phyloP scores from a whole-genome alignment of 176 grass and related monocot genomes.

The Leersia perrieri region DNA sequence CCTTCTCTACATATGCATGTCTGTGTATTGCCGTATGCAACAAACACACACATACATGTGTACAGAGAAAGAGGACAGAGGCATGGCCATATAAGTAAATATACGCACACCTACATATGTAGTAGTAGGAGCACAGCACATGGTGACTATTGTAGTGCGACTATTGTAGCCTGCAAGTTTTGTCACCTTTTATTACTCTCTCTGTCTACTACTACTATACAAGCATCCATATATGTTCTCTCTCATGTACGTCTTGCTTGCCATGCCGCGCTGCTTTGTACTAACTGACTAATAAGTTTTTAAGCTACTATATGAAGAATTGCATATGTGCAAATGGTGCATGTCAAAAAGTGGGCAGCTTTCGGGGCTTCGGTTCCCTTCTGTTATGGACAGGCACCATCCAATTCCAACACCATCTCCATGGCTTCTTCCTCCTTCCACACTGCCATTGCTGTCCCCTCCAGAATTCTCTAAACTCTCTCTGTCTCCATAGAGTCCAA shows the following conservation, averaged over 20 bases:
- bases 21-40: background rate
- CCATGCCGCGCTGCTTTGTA: background rate
- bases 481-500: background rate
- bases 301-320: background rate
- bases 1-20: conserved; percentile 6
- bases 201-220: background rate
- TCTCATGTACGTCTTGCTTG: background rate
- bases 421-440: background rate
- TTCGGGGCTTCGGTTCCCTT: conserved; percentile 28
- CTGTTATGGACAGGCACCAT: background rate
- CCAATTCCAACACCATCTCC: no score
- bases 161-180: conserved; percentile 10
- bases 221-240: background rate
- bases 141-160: background rate
- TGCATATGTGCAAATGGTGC: conserved; percentile 10
- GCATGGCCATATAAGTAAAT: conserved; percentile 31
- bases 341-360: background rate
- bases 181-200: conserved; percentile 10
- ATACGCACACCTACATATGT: conserved; percentile 29
- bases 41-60: background rate
- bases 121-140: background rate
- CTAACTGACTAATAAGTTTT: background rate
- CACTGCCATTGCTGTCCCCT: conserved; percentile 1
- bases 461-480: background rate
- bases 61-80: background rate